Base-by-base conservation (phyloP, 2,329 filamentous ascomycete genomes). In the Ceratocystis harringtonii region DNA sequence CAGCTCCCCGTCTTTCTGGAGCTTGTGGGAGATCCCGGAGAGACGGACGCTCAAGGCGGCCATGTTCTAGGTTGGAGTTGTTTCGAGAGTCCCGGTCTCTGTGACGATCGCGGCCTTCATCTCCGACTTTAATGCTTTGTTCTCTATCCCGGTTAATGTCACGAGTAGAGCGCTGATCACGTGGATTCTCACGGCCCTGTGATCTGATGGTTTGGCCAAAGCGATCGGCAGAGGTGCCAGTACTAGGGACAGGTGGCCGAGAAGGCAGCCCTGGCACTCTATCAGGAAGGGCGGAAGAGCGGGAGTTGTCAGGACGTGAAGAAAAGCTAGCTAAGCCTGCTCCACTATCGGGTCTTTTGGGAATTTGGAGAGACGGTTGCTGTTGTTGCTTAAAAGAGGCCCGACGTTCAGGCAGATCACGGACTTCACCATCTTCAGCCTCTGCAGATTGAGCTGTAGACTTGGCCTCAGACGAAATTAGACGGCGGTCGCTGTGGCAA, bases 341-440 rank as follows among this genome's bases (percentile, higher is more conserved):
- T 6, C 44, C 25, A 28, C 50, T 25, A 44, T 68, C 64, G 60
- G 52, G 61, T 45, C 65, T 68, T 55, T 68, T 68, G n/a, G 52
- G 60, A 19, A 65, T 63, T 28, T 45, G 30, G 17, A 62, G 52
- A 55, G 62, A 60, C 6, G 67, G 60, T 15, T 60, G 43, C 32
- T 69, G 70, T 10, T 73, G 72, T 61, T 72, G 84, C 48, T 64
- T 68, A 2, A 43, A 76, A 6, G 66, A 52, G 15, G 61, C 61
- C 41, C 61, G 61, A 17, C 64, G 61, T 36, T 68, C 64, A 41
- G 64, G 66, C 45, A 66, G 64, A 58, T 68, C 64, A 17, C 61
- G 64, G 12, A 89, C 86, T 72, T 90, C 87, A 22, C 87, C 87
- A 71, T 90, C 87, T 72, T 90, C 87, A 64, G 83, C 82, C 68